Conservation (phyloP, 2,329 filamentous ascomycete species). For the Berkeleyomyces rouxiae region DNA sequence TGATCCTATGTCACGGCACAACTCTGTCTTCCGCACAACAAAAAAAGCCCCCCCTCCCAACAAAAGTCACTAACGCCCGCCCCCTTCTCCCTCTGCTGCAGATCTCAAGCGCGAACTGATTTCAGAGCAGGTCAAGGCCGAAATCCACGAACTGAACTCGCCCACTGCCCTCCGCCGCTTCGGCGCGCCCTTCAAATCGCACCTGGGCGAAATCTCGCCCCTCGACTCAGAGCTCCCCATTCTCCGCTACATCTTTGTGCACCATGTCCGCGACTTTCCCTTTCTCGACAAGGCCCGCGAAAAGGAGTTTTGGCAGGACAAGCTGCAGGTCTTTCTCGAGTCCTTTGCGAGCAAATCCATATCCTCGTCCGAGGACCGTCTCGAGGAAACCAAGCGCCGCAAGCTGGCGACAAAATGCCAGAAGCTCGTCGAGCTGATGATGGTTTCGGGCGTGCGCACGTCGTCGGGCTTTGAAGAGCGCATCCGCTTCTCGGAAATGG, state of each 20-base stretch:
- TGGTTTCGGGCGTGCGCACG: conserved; percentile 93
- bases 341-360: conserved; percentile 96
- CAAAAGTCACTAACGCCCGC: not conserved
- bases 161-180: conserved; percentile 90
- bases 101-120: conserved; percentile 94
- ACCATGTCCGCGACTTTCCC: conserved; percentile 94
- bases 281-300: conserved; percentile 93
- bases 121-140: conserved; percentile 71
- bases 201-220: conserved; percentile 81
- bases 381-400: conserved; percentile 88
- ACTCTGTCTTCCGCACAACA: not conserved
- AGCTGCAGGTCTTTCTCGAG: conserved; percentile 87
- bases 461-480: conserved; percentile 95
- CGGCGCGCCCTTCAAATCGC: conserved; percentile 85
- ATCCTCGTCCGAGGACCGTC: conserved; percentile 84
- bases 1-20: not conserved
- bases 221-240: conserved; percentile 89
- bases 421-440: conserved; percentile 96
- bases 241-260: conserved; percentile 89
- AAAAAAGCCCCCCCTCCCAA: not conserved
- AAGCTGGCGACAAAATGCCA: conserved; percentile 87
- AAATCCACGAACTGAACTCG: conserved; percentile 85
- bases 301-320: conserved; percentile 99
- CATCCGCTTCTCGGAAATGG: conserved; percentile 90
- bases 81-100: conserved; percentile 22